Evolutionary conservation across 192 early-diverging fungal species (phyloP), one percentile per base, ranked within the genome.

Genomic region (Podila clonocystis): DNA sequence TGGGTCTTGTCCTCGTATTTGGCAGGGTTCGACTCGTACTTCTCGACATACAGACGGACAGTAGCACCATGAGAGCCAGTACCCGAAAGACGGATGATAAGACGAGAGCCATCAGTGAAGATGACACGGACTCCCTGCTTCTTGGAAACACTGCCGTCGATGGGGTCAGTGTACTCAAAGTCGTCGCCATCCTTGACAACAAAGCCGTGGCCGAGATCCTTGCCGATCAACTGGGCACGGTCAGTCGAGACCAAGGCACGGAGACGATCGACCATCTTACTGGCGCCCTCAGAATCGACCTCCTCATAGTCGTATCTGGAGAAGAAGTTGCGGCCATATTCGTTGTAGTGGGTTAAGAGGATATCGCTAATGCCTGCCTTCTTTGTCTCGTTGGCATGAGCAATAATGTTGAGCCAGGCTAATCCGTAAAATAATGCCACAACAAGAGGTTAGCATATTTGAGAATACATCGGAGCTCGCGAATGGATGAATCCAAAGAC

Each of bases 301-400:
- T 98, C 97, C 78, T 99, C 98, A 82, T 96, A 99, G 85, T 99
- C 98, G 74, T 97, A 97, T 83, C 97, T 86, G 22, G 91, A 91
- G 86, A 97, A 99, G 89, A 97, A 99, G 92, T 99, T 97, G 77
- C 98, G 93, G 45, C 98, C 98, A 63, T 97, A 99, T 5, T 79
- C 83, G 13, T 84, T 62, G 82, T 93, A 98, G 75, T 98, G 97
- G 12, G 84, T 83, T 67, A 90, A 83, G 75, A 98, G 89, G 50
- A 99, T 92, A 48, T 94, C 93, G 58, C 91, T 89, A 48, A 99
- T 91, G 26, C 89, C 74, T 3, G 86, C 80, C 4, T 85, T 85
- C 50, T 88, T 87, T 36, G 83, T 82, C 77, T 91, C 80, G 83
- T 88, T 93, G 55, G 82, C 91, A 52, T 85, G 66, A 30, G 97